Base-by-base conservation (phyloP, 148 eudicot genomes). In the Polygonum maritimum region DNA sequence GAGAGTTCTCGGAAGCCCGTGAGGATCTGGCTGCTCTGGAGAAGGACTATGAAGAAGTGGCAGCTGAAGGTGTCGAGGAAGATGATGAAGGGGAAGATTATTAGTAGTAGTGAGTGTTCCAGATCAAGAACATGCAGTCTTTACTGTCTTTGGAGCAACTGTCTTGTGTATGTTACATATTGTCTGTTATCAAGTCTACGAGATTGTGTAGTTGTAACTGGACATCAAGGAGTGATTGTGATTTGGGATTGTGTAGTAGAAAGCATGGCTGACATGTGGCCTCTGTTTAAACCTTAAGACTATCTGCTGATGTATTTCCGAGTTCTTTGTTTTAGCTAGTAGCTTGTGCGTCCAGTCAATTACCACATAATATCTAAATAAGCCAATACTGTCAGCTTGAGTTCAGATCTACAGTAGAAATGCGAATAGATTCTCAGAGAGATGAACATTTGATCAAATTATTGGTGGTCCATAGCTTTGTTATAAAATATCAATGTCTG, bases 31-130 rank as follows among this genome's bases (percentile, higher is more conserved):
- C 84, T 69, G 84, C 84, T 7, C 84, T 81, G 10, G 84, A 81
- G 76, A 84, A 81, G 62, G 86, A 84, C 51, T 84, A 84, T 19
- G 86, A 84, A 72, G 86, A 84, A 75, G 87, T 84, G 54, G 87
- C 84, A n/a, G 87, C 87, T 13, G 84, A 84, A 65, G 87, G 87
- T 22, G 87, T 79, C 13, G 87, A 84, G 55, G 87, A 84, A 31
- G 73, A 69, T 3, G 84, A 84, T 6, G 84, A 84, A 55, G 82
- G 79, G 48, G 86, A 79, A 35, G 84, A 84, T 26, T 84, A 79
- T 3, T 15, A 52, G 57, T 52, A 52, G 58, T 52, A 16, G 55
- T 83, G 74, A 78, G 55, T 51, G 16, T 3, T 51, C n/a, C 55
- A 51, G 16, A 14, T 51, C 55, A 44, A 44, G 1, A 44, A 44